Evolutionary conservation across 2,329 filamentous ascomycete genomes (phyloP), one percentile per base, ranked within the genome.

Genomic region (Botrytis pseudocinerea): DNA sequence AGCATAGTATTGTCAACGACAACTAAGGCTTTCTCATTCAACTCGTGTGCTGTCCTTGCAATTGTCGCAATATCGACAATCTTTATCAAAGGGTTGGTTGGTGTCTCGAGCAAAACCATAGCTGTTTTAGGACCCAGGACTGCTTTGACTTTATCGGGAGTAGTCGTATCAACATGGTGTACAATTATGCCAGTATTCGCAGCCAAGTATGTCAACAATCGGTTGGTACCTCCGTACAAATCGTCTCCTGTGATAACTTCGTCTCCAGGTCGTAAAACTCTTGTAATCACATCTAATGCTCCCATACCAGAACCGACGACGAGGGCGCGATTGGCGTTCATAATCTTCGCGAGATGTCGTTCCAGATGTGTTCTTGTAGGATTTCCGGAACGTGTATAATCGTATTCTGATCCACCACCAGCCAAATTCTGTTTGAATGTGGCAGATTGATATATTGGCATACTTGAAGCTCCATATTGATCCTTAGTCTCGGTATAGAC

Each of bases 1-100:
- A 99, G 91, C 96, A 99, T 99, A 73, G 96, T 99, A 85, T 99
- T 99, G 84, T 99, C 96, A 40, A 98, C 96, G 2, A 95, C 90
- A 25, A 99, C 94, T 59, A 98, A 85, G 40, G 93, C 92, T 75
- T 89, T 89, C 12, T 91, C 85, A 82, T 96, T 97, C 68, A 88
- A 89, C 54, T 91, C 89, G 82, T 98, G 96, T 0, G 92, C 89
- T 32, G 91, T 85, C 57, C 87, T 86, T 22, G 96, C 90, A 78
- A 99, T 97, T 35, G 90, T 87, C 6, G 91, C 88, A 74, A 99
- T 92, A 82, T 99, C 96, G 79, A 97, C 94, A 78, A 99, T 95
- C 85, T 99, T 99, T 87, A 99, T 98, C 66, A 99, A 85, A 9
- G 96, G 97, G 83, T 99, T 99, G 42, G 96, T 99, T 2, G 97